Conservation (phyloP, 2,329 filamentous ascomycete species). For the Nectriaceae sp. region DNA sequence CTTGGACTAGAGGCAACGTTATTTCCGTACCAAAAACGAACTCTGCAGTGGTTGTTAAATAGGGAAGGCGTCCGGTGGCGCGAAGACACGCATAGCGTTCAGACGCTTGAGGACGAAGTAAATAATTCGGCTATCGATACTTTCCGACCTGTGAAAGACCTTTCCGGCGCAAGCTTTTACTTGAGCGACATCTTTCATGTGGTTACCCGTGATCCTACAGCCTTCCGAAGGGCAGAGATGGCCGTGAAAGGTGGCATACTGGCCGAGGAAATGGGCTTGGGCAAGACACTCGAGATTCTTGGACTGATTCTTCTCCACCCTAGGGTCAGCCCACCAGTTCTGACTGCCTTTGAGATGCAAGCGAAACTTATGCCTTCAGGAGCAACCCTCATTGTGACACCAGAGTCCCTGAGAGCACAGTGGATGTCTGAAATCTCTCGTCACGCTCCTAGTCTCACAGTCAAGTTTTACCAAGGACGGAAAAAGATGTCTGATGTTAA, state of each 20-base stretch:
- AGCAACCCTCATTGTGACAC: slow-evolving; percentile 64
- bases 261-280: slow-evolving; percentile 81
- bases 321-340: slow-evolving; percentile 38
- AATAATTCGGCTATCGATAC: slow-evolving; percentile 16
- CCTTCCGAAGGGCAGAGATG: slow-evolving; percentile 46
- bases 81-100: slow-evolving; percentile 14
- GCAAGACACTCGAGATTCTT: slow-evolving; percentile 78
- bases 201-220: slow-evolving; percentile 50
- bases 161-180: slow-evolving; percentile 44
- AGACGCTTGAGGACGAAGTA: slow-evolving; percentile 14
- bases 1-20: slow-evolving; percentile 51
- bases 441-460: slow-evolving; percentile 58
- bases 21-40: slow-evolving; percentile 72
- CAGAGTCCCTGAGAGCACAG: slow-evolving; percentile 57
- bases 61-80: slow-evolving; percentile 63
- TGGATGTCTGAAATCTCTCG: slow-evolving; percentile 62
- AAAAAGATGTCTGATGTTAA: slow-evolving; percentile 37
- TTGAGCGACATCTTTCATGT: slow-evolving; percentile 66
- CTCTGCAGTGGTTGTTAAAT: slow-evolving; percentile 69
- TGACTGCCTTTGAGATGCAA: slow-evolving; percentile 18
- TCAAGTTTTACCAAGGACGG: slow-evolving; percentile 59
- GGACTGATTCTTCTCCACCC: slow-evolving; percentile 67
- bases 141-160: slow-evolving; percentile 38
- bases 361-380: slow-evolving; percentile 49
- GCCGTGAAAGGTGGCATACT: slow-evolving; percentile 63